Conservation (phyloP, 495 filamentous ascomycete species). For the Coniosporium apollinis region DNA sequence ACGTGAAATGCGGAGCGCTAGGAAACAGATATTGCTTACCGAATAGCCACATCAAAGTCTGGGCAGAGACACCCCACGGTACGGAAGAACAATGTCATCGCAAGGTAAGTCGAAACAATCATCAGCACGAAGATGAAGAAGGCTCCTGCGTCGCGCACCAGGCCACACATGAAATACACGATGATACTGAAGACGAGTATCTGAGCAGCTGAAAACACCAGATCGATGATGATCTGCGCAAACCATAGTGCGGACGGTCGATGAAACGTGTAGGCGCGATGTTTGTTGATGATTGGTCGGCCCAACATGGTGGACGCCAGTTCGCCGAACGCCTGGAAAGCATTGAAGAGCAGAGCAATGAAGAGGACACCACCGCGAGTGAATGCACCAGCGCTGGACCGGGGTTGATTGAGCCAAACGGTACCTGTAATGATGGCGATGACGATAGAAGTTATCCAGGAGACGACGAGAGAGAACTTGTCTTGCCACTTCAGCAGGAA, state of each 20-base stretch:
- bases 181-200: slow-evolving; percentile 59
- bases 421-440: slow-evolving; percentile 68
- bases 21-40: no score
- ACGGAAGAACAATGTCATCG: slow-evolving; percentile 68
- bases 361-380: slow-evolving; percentile 64
- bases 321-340: slow-evolving; percentile 63
- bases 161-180: slow-evolving; percentile 64
- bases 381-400: slow-evolving; percentile 54
- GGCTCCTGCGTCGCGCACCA: slow-evolving; percentile 47
- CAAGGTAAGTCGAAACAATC: slow-evolving; percentile 51
- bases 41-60: slow-evolving; percentile 69
- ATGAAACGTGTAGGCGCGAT: slow-evolving; percentile 64
- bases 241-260: slow-evolving; percentile 64
- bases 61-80: slow-evolving; percentile 64
- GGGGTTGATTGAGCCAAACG: slow-evolving; percentile 51
- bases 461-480: slow-evolving; percentile 54
- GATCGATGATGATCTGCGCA: slow-evolving; percentile 64
- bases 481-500: slow-evolving; percentile 77
- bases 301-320: slow-evolving; percentile 56
- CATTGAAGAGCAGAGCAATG: slow-evolving; percentile 60
- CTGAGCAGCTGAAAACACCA: slow-evolving; percentile 47
- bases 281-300: slow-evolving; percentile 59
- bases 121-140: slow-evolving; percentile 69
- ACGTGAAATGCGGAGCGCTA: no score
- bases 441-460: slow-evolving; percentile 57